These are phyloP conservation scores for Fusarium sp. DNA, from an alignment of 2,329 filamentous ascomycete genomes.

Conservation along the genomic window DNA sequence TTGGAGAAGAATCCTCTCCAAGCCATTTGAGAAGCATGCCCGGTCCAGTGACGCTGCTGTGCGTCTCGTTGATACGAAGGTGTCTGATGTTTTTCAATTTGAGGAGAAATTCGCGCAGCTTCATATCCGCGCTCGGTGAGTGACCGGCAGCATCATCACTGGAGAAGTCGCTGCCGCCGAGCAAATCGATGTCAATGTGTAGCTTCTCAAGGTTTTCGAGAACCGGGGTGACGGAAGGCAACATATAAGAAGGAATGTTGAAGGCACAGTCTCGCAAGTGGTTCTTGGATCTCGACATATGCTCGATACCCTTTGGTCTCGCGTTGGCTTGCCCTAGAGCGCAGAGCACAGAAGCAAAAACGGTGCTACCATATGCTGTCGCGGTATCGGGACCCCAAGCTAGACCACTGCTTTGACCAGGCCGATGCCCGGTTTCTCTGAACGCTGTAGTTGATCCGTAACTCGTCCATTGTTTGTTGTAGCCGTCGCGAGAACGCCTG, in stretches of 20 bases:
- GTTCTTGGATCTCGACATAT: slow-evolving; percentile 53
- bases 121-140: slow-evolving; percentile 10
- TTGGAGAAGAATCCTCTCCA: slow-evolving; percentile 18
- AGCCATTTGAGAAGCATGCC: slow-evolving; percentile 56
- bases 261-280: slow-evolving; percentile 58
- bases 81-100: slow-evolving; percentile 57
- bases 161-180: slow-evolving; percentile 14
- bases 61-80: slow-evolving; percentile 61
- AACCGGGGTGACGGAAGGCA: slow-evolving; percentile 53
- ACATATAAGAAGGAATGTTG: slow-evolving; percentile 55
- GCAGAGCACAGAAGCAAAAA: slow-evolving; percentile 56
- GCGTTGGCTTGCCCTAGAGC: slow-evolving; percentile 55
- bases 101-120: slow-evolving; percentile 43
- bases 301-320: slow-evolving; percentile 58
- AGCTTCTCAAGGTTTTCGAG: slow-evolving; percentile 60
- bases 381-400: slow-evolving; percentile 2
- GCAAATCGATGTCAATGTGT: slow-evolving; percentile 46
- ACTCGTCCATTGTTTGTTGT: slow-evolving; percentile 60
- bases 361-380: slow-evolving; percentile 44
- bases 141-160: slow-evolving; percentile 5
- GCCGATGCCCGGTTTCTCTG: slow-evolving; percentile 48
- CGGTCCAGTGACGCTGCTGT: slow-evolving; percentile 10
- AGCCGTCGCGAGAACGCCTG: slow-evolving; percentile 62
- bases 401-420: slow-evolving; percentile 17
- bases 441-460: slow-evolving; percentile 61